phyloP scores from a whole-genome alignment of 495 filamentous ascomycete genomes.

The Xylaria cubensis region DNA sequence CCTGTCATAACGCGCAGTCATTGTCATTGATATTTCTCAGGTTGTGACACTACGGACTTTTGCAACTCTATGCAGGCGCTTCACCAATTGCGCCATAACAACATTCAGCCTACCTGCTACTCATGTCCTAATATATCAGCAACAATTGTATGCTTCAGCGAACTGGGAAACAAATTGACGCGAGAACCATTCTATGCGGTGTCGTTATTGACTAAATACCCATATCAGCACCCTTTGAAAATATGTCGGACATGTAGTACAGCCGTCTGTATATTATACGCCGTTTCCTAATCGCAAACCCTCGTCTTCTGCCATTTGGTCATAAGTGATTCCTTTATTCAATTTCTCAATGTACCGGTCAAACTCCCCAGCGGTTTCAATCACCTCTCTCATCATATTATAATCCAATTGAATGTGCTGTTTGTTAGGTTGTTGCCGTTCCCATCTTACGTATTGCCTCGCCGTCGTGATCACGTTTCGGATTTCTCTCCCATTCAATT shows the following conservation, averaged over 20 bases:
- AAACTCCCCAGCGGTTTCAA: slow-evolving; percentile 31
- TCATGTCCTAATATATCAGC: too few relatives aligned
- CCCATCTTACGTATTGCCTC: slow-evolving; percentile 34
- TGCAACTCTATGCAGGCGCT: background rate
- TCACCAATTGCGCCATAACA: background rate
- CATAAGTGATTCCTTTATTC: slow-evolving; percentile 8
- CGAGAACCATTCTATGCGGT: too few relatives aligned
- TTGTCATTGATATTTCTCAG: background rate
- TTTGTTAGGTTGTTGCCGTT: slow-evolving; percentile 15
- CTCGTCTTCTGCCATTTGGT: background rate
- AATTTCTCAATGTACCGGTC: slow-evolving; percentile 26
- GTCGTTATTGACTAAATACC: too few relatives aligned
- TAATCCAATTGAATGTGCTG: slow-evolving; percentile 26
- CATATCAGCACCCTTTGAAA: too few relatives aligned
- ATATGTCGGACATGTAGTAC: too few relatives aligned
- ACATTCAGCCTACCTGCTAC: too few relatives aligned
- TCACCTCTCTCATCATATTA: slow-evolving; percentile 31
- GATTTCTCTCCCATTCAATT: slow-evolving; percentile 47
- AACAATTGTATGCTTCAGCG: background rate
- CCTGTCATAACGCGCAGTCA: background rate
- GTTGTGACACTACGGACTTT: background rate
- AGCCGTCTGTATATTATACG: background rate
- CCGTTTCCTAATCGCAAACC: background rate
- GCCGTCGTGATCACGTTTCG: slow-evolving; percentile 14
- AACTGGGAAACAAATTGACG: background rate